Base-by-base conservation (phyloP, 208 protist species). In the Crithidia expoeki region DNA sequence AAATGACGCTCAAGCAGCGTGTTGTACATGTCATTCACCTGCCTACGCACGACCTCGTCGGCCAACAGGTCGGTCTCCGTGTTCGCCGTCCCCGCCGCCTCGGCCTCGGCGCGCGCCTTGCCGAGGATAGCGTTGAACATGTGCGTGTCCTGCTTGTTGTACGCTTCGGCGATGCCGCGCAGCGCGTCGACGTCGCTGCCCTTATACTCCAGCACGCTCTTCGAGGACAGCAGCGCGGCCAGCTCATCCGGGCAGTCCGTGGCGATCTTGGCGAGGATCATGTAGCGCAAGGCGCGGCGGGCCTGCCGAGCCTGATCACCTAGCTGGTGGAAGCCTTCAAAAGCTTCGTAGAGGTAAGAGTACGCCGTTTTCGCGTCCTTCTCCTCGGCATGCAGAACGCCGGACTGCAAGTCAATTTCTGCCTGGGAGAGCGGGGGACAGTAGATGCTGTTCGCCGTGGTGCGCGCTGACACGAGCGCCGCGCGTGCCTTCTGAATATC, bases 331-430 rank as follows among this genome's bases (percentile, higher is more conserved):
- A 95, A 99, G 25, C 94, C 96, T 83, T 99, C 98, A 64, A 99
- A 99, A 28, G 98, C 94, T 81, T 99, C 98, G 79, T 96, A 99
- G 50, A 99, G 97, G 91, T 99, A 99, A 4, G 98, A 99, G 81
- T 97, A 98, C 27, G 97, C 97, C 14, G 98, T 99, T 81, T 99
- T 99, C 74, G 90, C 96, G 79, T 99, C 98, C 16, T 98, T 95
- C 78, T 99, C 98, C 80, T 99, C 96, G 4, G 98, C 96, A 72
- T 99, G 93, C 32, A 99, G 87, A 0, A 99, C 91, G 34, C 98
- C 98, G 12, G 88, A 90, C 84, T 98, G 97, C 49, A 98, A 79
- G 75, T 99, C 98, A 72, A 99, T 98, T 72, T 98, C 87, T 4
- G 97, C 98, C 88, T 99, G 98, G n/a, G 98, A 83, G 10, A 96